A percentile compares a stretch with the other conserved stretches of the same genome.
phyloP scores from a whole-genome alignment of 2,329 filamentous ascomycete species.

The Cyphellophora europaea region DNA sequence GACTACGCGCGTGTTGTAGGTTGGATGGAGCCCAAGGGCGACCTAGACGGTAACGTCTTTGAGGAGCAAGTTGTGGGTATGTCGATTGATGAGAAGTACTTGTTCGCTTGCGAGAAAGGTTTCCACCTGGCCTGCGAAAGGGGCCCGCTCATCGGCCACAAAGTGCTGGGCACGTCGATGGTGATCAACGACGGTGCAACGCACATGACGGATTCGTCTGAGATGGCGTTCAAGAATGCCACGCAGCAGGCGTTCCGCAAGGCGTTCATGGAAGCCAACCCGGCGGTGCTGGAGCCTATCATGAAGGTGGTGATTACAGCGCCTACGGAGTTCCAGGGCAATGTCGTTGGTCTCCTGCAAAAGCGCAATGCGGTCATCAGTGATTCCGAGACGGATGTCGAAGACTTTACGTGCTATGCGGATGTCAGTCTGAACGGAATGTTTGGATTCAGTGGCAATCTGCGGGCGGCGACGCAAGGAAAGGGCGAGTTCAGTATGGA shows the following conservation, averaged over 20 bases:
- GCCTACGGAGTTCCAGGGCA: conserved; percentile 94
- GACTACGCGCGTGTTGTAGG: conserved; percentile 91
- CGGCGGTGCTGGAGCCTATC: conserved; percentile 82
- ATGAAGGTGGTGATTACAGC: conserved; percentile 98
- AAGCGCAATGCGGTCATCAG: conserved; percentile 93
- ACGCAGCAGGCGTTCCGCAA: conserved; percentile 96
- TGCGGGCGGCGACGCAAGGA: conserved; percentile 88
- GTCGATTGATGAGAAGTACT: conserved; percentile 88
- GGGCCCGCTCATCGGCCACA: conserved; percentile 86
- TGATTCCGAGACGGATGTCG: conserved; percentile 85
- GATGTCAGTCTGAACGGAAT: conserved; percentile 93
- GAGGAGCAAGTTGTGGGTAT: conserved; percentile 82
- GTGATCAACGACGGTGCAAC: conserved; percentile 92
- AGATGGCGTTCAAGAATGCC: conserved; percentile 90
- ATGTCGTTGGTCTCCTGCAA: conserved; percentile 88
- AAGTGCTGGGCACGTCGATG: conserved; percentile 82
- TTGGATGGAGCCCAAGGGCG: conserved; percentile 76
- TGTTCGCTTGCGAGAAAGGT: conserved; percentile 90
- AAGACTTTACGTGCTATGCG: conserved; percentile 86
- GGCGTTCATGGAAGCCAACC: conserved; percentile 71
- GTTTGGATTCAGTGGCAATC: conserved; percentile 91
- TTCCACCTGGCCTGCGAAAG: conserved; percentile 76
- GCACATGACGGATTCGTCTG: conserved; percentile 94
- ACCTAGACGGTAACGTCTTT: conserved; percentile 68
- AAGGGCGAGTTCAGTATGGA: conserved; percentile 99